A percentile compares a stretch with the other conserved stretches of the same genome.
phyloP scores from a whole-genome alignment of 2,329 filamentous ascomycete genomes.

The Corinectria fuckeliana region DNA sequence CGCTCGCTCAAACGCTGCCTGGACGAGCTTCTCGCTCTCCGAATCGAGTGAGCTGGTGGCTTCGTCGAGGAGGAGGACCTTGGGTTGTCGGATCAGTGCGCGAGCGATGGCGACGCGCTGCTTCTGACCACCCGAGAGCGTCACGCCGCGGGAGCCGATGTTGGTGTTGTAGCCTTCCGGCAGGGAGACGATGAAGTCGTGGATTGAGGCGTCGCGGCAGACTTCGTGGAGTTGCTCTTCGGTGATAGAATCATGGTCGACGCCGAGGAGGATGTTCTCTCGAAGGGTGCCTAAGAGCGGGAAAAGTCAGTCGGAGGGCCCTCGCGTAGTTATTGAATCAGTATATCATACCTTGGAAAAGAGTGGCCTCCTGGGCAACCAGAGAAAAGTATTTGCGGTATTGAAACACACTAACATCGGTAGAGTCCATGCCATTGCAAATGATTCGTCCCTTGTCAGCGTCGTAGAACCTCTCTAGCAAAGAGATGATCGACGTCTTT shows the following conservation, averaged over 20 bases:
- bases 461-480: constrained; percentile 75
- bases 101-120: constrained; percentile 74
- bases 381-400: constrained; percentile 72
- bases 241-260: constrained; percentile 59
- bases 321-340: background rate
- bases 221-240: constrained; percentile 59
- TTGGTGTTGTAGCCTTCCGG: constrained; percentile 72
- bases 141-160: constrained; percentile 70
- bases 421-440: constrained; percentile 67
- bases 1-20: constrained; percentile 71
- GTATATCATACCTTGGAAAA: constrained; percentile 65
- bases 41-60: constrained; percentile 74
- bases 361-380: constrained; percentile 76
- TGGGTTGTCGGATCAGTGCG: constrained; percentile 70
- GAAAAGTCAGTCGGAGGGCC: background rate
- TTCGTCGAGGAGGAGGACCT: constrained; percentile 73
- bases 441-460: constrained; percentile 68
- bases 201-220: constrained; percentile 69
- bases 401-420: constrained; percentile 61
- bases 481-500: constrained; percentile 73
- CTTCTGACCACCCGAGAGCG: constrained; percentile 74
- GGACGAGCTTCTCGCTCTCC: constrained; percentile 66
- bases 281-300: constrained; percentile 60
- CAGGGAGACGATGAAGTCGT: constrained; percentile 73
- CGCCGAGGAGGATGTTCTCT: constrained; percentile 73